Conservation (phyloP, 306 rosid genomes). For the Casuarina cunninghamiana region DNA sequence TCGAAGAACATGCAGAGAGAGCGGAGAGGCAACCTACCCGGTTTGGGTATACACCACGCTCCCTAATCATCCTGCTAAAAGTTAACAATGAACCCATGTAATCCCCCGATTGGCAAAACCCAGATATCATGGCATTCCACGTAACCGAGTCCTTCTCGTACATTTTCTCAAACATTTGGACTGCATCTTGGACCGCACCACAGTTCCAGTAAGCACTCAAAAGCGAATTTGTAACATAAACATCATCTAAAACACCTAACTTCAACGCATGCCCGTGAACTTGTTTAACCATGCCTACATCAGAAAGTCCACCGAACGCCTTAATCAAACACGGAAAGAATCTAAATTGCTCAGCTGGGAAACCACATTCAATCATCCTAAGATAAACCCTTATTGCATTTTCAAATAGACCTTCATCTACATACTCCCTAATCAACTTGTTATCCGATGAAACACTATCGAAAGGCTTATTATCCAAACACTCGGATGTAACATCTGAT, state of each 20-base stretch:
- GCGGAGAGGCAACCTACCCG: constrained; percentile 42
- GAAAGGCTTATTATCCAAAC: not conserved
- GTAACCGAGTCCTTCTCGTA: constrained; percentile 31
- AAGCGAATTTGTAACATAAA: constrained; percentile 39
- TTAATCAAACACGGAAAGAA: constrained; percentile 41
- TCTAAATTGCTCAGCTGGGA: constrained; percentile 29
- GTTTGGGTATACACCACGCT: constrained; percentile 32
- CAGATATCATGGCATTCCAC: constrained; percentile 45
- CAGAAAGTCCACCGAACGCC: constrained; percentile 42
- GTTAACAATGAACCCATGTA: constrained; percentile 19
- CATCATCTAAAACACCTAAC: constrained; percentile 37
- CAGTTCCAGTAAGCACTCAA: constrained; percentile 39
- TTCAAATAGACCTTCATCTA: constrained; percentile 23
- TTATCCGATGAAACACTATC: not conserved
- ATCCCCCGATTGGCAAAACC: constrained; percentile 34
- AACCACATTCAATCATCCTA: constrained; percentile 31
- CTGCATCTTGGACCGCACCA: constrained; percentile 19
- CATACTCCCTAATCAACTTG: constrained; percentile 21
- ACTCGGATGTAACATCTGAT: not conserved
- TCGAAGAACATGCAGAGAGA: constrained; percentile 28
- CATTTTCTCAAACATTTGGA: constrained; percentile 34
- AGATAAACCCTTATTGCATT: constrained; percentile 39
- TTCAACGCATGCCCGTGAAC: constrained; percentile 42
- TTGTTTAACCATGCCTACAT: constrained; percentile 27
- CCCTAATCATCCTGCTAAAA: constrained; percentile 29